Evolutionary conservation across 148 eudicot species (phyloP).

Genomic region (Persicaria tinctoria): DNA sequence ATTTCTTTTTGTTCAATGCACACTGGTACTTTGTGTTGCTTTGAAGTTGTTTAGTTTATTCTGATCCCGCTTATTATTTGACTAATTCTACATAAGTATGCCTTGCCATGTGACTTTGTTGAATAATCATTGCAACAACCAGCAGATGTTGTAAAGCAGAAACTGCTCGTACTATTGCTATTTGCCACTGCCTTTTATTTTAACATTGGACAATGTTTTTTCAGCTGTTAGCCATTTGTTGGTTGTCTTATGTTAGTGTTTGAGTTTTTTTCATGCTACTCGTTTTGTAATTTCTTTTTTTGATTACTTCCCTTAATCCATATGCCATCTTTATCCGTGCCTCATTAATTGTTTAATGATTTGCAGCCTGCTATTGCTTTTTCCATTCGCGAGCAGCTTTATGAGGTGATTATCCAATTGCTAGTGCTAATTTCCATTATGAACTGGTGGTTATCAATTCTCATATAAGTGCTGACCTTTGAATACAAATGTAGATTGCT

Average conservation of each 20-base stretch:
- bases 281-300: not conserved
- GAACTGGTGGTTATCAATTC: slow-evolving; percentile 1
- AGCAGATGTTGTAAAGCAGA: not conserved
- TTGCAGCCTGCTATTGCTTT: slow-evolving; percentile 95
- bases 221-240: not conserved
- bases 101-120: not conserved
- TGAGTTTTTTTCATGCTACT: not conserved
- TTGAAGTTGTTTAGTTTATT: not conserved
- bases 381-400: slow-evolving; percentile 93
- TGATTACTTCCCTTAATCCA: not conserved
- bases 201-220: not conserved
- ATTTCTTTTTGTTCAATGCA: not conserved
- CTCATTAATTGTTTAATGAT: slow-evolving; percentile 8
- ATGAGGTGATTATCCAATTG: slow-evolving; percentile 45
- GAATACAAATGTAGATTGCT: slow-evolving; percentile 52
- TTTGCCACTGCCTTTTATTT: not conserved
- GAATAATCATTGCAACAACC: not conserved
- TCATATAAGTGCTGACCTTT: not conserved
- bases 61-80: not conserved
- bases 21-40: not conserved
- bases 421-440: not conserved
- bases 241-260: not conserved
- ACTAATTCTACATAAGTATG: too few species aligned
- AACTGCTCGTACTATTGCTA: not conserved
- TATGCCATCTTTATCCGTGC: not conserved